phyloP scores from a whole-genome alignment of 352 stramenopile species.

The Plasmopara muralis region DNA sequence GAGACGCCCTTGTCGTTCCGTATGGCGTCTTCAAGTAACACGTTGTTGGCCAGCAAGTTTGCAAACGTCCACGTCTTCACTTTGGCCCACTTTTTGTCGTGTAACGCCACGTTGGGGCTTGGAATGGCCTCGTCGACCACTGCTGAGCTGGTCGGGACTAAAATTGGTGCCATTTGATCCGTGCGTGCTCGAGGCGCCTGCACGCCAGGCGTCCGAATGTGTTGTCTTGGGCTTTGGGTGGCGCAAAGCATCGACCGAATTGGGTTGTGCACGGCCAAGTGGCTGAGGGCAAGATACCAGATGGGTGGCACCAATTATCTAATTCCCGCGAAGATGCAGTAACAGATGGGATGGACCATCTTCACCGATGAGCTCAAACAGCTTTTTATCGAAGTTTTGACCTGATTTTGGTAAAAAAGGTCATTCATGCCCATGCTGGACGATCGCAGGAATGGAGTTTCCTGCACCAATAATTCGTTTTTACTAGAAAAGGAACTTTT shows the following conservation, averaged over 20 bases:
- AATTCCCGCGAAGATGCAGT: constrained; percentile 5
- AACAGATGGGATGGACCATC: not conserved
- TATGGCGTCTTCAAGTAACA: constrained; percentile 36
- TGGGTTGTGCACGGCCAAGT: constrained; percentile 3
- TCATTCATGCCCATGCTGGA: too few relatives aligned
- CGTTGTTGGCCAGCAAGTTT: constrained; percentile 53
- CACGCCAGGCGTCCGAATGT: constrained; percentile 17
- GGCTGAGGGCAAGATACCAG: constrained; percentile 4
- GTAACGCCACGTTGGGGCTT: constrained; percentile 10
- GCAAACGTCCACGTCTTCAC: constrained; percentile 77
- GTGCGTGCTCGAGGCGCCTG: constrained; percentile 5
- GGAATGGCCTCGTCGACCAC: constrained; percentile 3
- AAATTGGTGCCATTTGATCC: constrained; percentile 18
- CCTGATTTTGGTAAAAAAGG: too few relatives aligned
- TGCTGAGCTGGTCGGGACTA: constrained; percentile 6
- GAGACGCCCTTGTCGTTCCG: constrained; percentile 10
- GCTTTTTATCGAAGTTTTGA: too few relatives aligned
- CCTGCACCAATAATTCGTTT: too few relatives aligned
- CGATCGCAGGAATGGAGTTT: too few relatives aligned
- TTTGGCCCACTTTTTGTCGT: constrained; percentile 43
- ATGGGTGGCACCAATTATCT: constrained; percentile 1
- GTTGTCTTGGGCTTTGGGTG: constrained; percentile 20
- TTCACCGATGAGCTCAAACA: not conserved
- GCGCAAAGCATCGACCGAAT: constrained; percentile 31
- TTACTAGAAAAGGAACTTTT: too few relatives aligned